Conservation (phyloP, 1,284 basidiomycete genomes). For the Tylopilus orsonianus region DNA sequence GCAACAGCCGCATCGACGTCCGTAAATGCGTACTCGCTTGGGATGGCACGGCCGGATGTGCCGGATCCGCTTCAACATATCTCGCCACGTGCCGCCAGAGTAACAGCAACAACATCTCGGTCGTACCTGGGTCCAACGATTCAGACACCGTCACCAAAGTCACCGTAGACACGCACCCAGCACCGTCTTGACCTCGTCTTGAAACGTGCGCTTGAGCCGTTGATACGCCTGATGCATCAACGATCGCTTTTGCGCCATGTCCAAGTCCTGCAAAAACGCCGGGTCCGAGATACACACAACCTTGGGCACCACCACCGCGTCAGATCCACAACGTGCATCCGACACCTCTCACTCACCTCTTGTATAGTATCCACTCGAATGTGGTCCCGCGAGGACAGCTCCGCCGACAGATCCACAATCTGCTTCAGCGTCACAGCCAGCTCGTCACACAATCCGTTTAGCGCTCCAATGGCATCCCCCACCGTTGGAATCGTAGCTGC, state of each 20-base stretch:
- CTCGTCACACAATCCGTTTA: slow-evolving; percentile 61
- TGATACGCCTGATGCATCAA: slow-evolving; percentile 62
- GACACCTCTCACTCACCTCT: slow-evolving; percentile 46
- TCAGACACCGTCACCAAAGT: background rate
- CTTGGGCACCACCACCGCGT: slow-evolving; percentile 35
- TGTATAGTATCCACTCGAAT: slow-evolving; percentile 71
- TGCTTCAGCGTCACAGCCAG: slow-evolving; percentile 64
- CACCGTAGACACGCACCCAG: slow-evolving; percentile 44
- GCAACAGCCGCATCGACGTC: slow-evolving; percentile 53
- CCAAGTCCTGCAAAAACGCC: slow-evolving; percentile 59
- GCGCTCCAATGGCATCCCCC: slow-evolving; percentile 70
- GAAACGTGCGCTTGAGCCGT: slow-evolving; percentile 44
- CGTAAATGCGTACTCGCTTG: slow-evolving; percentile 32
- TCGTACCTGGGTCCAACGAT: slow-evolving; percentile 50
- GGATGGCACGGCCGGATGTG: slow-evolving; percentile 30
- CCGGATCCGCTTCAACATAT: slow-evolving; percentile 47
- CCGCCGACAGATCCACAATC: slow-evolving; percentile 65
- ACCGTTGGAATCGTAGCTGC: slow-evolving; percentile 74
- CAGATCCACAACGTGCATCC: background rate
- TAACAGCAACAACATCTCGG: slow-evolving; percentile 83
- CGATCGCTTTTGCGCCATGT: slow-evolving; percentile 64
- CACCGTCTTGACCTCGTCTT: slow-evolving; percentile 50
- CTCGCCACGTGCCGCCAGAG: slow-evolving; percentile 83
- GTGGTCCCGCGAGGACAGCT: slow-evolving; percentile 69
- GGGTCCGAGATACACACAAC: slow-evolving; percentile 56